These are phyloP conservation scores for Saturnispora gosingensis DNA, from an alignment of 805 yeast species.

Conservation along the genomic window DNA sequence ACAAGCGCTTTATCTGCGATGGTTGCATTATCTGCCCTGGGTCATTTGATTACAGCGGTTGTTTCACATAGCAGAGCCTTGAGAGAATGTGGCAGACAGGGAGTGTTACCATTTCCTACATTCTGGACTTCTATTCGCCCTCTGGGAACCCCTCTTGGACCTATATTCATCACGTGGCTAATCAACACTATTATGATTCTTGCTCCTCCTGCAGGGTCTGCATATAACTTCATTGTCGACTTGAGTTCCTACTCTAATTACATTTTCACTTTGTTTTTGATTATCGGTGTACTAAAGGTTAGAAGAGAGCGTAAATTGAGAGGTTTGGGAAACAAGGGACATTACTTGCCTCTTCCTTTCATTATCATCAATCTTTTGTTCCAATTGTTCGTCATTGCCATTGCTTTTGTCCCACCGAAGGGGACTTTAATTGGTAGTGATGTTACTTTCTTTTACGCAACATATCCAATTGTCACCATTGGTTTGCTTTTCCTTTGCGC, in stretches of 20 bases:
- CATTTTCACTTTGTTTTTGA: slow-evolving; percentile 59
- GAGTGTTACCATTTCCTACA: slow-evolving; percentile 62
- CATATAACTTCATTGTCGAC: slow-evolving; percentile 72
- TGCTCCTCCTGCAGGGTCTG: slow-evolving; percentile 84
- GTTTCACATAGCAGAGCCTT: slow-evolving; percentile 76
- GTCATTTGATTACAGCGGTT: slow-evolving; percentile 72
- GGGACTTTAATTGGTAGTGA: slow-evolving; percentile 33
- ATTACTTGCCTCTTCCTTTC: slow-evolving; percentile 29
- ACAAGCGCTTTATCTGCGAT: slow-evolving; percentile 63
- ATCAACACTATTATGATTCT: slow-evolving; percentile 64
- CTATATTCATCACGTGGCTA: slow-evolving; percentile 67
- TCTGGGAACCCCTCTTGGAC: slow-evolving; percentile 63
- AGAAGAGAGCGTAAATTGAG: slow-evolving; percentile 28
- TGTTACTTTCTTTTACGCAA: slow-evolving; percentile 34
- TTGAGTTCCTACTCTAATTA: slow-evolving; percentile 76
- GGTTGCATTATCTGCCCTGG: slow-evolving; percentile 74
- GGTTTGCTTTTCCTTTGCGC: slow-evolving; percentile 29
- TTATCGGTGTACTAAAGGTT: slow-evolving; percentile 46
- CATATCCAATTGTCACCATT: slow-evolving; percentile 32
- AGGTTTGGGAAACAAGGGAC: slow-evolving; percentile 30
- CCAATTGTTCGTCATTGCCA: slow-evolving; percentile 31
- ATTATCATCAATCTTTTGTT: slow-evolving; percentile 27
- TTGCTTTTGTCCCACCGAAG: slow-evolving; percentile 36
- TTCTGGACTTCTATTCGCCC: slow-evolving; percentile 67
- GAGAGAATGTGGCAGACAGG: slow-evolving; percentile 77